A percentile compares a stretch with the other conserved stretches of the same genome.
These are phyloP conservation scores for Gloeopeniophorella convolvens DNA, from an alignment of 768 basidiomycete genomes.

Conservation along the genomic window DNA sequence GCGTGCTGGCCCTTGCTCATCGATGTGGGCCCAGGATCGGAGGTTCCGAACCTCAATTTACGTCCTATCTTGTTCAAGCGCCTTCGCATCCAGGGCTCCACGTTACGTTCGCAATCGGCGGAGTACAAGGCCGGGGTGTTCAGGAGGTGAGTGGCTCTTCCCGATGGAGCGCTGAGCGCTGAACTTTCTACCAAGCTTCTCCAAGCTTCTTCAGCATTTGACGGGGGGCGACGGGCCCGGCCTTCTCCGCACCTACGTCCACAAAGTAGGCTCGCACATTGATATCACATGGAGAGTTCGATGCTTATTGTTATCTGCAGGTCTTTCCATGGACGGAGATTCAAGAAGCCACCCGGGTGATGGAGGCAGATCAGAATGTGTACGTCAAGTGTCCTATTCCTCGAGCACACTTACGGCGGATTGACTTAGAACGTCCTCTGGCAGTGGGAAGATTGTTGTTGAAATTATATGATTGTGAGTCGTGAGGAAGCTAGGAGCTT, in stretches of 20 bases:
- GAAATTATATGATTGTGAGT: slow-evolving; percentile 18
- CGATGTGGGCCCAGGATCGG: slow-evolving; percentile 38
- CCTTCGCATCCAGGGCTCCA: slow-evolving; percentile 83
- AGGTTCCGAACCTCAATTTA: slow-evolving; percentile 50
- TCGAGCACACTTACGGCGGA: not conserved
- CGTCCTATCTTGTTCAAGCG: slow-evolving; percentile 73
- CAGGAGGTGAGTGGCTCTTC: slow-evolving; percentile 35
- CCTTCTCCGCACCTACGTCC: slow-evolving; percentile 64
- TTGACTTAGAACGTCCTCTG: not conserved
- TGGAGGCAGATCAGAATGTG: slow-evolving; percentile 68
- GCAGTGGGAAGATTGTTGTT: slow-evolving; percentile 26
- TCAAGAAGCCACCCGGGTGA: slow-evolving; percentile 73
- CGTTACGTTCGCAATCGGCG: slow-evolving; percentile 66
- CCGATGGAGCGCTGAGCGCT: not conserved
- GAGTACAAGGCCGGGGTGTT: slow-evolving; percentile 75
- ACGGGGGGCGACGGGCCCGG: slow-evolving; percentile 52
- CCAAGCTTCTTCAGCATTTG: slow-evolving; percentile 50
- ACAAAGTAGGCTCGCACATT: slow-evolving; percentile 47
- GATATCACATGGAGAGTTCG: not conserved
- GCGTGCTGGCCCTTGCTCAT: slow-evolving; percentile 23
- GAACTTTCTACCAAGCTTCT: slow-evolving; percentile 39
- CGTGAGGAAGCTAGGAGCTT: not conserved
- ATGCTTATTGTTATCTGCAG: slow-evolving; percentile 36
- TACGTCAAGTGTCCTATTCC: slow-evolving; percentile 21
- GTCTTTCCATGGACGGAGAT: slow-evolving; percentile 79